These are phyloP conservation scores for Colletotrichum tanaceti DNA, from an alignment of 2,329 filamentous ascomycete genomes.

Conservation along the genomic window DNA sequence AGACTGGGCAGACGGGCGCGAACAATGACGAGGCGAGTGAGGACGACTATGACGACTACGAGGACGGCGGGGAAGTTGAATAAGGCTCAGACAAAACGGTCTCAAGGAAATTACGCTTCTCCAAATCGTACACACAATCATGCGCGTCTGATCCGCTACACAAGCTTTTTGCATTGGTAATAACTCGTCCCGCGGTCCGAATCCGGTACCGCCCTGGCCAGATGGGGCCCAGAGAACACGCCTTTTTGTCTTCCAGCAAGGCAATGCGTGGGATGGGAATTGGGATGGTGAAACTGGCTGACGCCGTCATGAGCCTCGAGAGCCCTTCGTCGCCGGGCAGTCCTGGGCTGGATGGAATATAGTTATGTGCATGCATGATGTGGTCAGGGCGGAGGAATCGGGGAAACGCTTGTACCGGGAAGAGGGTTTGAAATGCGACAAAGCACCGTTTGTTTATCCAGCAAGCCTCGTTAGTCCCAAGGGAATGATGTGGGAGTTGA, in stretches of 20 bases:
- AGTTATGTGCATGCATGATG: constrained; percentile 30
- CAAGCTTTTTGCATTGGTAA: constrained; percentile 1
- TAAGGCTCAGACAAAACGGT: background rate
- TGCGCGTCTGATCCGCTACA: constrained; percentile 1
- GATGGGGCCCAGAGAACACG: background rate
- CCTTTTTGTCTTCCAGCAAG: background rate
- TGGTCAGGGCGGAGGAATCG: constrained; percentile 23
- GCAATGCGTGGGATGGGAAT: constrained; percentile 17
- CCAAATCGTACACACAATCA: background rate
- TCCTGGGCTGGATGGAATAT: constrained; percentile 18
- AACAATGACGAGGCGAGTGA: constrained; percentile 39
- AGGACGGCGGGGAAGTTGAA: constrained; percentile 37
- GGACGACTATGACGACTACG: constrained; percentile 45
- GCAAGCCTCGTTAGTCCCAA: too few relatives aligned
- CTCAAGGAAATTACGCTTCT: background rate
- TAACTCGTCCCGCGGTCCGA: background rate
- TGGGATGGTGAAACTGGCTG: constrained; percentile 15
- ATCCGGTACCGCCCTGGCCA: background rate
- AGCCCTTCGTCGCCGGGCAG: background rate
- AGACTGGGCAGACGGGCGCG: constrained; percentile 26
- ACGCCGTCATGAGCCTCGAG: constrained; percentile 6
- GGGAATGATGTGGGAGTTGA: background rate
- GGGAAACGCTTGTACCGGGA: background rate
- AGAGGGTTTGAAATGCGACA: background rate
- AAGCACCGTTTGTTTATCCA: background rate